Conservation (phyloP, 2,329 filamentous ascomycete species). For the Ophiostoma sp. region DNA sequence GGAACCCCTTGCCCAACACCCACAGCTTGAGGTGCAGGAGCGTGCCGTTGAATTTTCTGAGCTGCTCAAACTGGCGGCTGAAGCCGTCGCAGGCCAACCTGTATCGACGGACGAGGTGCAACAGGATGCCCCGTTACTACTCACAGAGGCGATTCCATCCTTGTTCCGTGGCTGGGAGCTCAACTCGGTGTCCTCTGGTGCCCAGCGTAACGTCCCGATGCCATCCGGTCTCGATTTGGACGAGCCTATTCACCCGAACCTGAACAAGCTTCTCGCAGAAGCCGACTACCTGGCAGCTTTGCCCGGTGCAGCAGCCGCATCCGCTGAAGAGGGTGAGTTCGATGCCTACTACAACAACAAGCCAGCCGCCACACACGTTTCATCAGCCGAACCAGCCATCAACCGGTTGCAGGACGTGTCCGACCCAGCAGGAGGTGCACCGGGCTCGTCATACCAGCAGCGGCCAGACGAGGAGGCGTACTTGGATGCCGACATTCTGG, state of each 20-base stretch:
- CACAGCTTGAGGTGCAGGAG: slow-evolving; percentile 91
- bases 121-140: slow-evolving; percentile 74
- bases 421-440: slow-evolving; percentile 42
- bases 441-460: slow-evolving; percentile 32
- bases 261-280: slow-evolving; percentile 65
- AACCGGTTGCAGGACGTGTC: slow-evolving; percentile 49
- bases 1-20: slow-evolving; percentile 76
- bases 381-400: slow-evolving; percentile 57
- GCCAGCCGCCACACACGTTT: slow-evolving; percentile 52
- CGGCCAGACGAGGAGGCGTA: slow-evolving; percentile 59
- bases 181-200: slow-evolving; percentile 82
- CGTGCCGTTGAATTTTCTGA: slow-evolving; percentile 90
- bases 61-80: slow-evolving; percentile 79
- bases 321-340: slow-evolving; percentile 61
- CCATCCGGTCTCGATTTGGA: slow-evolving; percentile 77
- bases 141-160: slow-evolving; percentile 87
- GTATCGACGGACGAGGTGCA: slow-evolving; percentile 53
- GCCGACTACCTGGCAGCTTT: slow-evolving; percentile 53
- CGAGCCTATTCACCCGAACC: slow-evolving; percentile 74
- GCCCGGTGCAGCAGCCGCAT: slow-evolving; percentile 29
- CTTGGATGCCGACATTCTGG: slow-evolving; percentile 70
- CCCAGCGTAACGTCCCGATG: slow-evolving; percentile 82
- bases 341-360: slow-evolving; percentile 64
- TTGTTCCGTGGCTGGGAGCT: slow-evolving; percentile 85
- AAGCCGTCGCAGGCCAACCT: slow-evolving; percentile 71